A percentile compares a stretch with the other conserved stretches of the same genome.
phyloP scores from a whole-genome alignment of 2,329 filamentous ascomycete species.

The Alternaria hordeiaustralica region DNA sequence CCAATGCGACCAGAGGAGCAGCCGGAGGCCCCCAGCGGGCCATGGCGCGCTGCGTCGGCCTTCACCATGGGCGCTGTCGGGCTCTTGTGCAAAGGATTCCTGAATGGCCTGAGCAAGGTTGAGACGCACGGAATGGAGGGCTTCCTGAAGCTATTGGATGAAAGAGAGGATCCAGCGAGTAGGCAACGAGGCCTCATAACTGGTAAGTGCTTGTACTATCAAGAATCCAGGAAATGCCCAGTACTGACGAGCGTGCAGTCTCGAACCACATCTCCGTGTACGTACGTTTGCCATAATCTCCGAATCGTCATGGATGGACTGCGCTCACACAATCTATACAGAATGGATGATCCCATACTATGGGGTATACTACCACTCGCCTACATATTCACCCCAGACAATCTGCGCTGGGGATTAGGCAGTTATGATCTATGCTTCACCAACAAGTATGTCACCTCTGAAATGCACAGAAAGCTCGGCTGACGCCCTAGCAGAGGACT shows the following conservation, averaged over 20 bases:
- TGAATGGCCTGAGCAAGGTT: conserved; percentile 75
- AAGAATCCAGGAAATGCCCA: background rate
- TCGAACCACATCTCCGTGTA: conserved; percentile 91
- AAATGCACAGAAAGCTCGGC: background rate
- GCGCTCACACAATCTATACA: conserved; percentile 50
- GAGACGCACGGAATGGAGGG: conserved; percentile 77
- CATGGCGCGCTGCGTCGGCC: conserved; percentile 77
- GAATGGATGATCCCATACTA: conserved; percentile 90
- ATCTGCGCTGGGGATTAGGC: conserved; percentile 86
- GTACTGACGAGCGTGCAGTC: conserved; percentile 58
- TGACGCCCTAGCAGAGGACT: conserved; percentile 60
- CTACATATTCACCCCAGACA: conserved; percentile 74
- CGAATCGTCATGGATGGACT: conserved; percentile 8
- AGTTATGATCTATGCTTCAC: conserved; percentile 96
- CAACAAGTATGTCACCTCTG: conserved; percentile 67
- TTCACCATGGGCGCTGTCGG: conserved; percentile 77
- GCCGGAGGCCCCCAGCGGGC: conserved; percentile 63
- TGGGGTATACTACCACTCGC: conserved; percentile 86
- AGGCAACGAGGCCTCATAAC: conserved; percentile 83
- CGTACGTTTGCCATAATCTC: conserved; percentile 53
- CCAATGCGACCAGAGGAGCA: conserved; percentile 53
- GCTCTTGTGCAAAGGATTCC: conserved; percentile 73
- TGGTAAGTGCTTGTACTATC: conserved; percentile 58
- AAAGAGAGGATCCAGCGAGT: conserved; percentile 68
- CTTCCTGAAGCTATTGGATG: conserved; percentile 78